Percentiles rank a stretch among this genome's conserved stretches.
Evolutionary conservation across 768 basidiomycete species (phyloP).

Genomic region (Agrocybe pediades): DNA sequence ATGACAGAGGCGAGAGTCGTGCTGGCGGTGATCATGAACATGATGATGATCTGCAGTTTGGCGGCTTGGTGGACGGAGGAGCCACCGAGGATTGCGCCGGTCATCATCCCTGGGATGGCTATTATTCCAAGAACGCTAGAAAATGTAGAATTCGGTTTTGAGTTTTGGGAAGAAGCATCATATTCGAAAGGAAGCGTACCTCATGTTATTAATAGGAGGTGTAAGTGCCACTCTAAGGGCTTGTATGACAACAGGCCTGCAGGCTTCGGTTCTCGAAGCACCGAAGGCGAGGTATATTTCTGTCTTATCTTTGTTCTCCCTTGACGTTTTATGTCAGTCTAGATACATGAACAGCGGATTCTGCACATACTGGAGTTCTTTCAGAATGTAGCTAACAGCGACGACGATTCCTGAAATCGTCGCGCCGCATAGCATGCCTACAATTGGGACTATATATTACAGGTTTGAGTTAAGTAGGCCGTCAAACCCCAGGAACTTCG

Average conservation of each 20-base stretch:
- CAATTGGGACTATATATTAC: slow-evolving; percentile 61
- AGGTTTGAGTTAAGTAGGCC: neutral
- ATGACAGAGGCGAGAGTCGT: slow-evolving; percentile 72
- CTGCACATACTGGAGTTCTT: slow-evolving; percentile 66
- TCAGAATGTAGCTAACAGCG: slow-evolving; percentile 67
- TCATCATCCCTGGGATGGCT: slow-evolving; percentile 91
- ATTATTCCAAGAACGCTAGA: slow-evolving; percentile 75
- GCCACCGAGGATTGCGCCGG: slow-evolving; percentile 87
- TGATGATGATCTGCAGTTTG: slow-evolving; percentile 88
- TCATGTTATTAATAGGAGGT: slow-evolving; percentile 87
- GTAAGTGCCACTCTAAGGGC: slow-evolving; percentile 80
- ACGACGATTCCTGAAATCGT: slow-evolving; percentile 79
- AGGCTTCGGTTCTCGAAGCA: slow-evolving; percentile 82
- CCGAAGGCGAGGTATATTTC: slow-evolving; percentile 88
- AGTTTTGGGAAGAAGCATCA: neutral
- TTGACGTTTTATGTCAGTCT: slow-evolving; percentile 23
- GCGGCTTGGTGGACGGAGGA: slow-evolving; percentile 85
- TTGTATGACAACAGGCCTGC: slow-evolving; percentile 74
- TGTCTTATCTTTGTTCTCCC: slow-evolving; percentile 83
- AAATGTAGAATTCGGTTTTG: neutral
- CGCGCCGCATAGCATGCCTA: slow-evolving; percentile 86
- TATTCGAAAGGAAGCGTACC: slow-evolving; percentile 45
- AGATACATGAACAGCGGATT: neutral
- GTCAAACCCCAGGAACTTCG: neutral
- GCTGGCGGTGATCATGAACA: slow-evolving; percentile 88